Base-by-base conservation (phyloP, 768 basidiomycete species). In the Mycena amicta region DNA sequence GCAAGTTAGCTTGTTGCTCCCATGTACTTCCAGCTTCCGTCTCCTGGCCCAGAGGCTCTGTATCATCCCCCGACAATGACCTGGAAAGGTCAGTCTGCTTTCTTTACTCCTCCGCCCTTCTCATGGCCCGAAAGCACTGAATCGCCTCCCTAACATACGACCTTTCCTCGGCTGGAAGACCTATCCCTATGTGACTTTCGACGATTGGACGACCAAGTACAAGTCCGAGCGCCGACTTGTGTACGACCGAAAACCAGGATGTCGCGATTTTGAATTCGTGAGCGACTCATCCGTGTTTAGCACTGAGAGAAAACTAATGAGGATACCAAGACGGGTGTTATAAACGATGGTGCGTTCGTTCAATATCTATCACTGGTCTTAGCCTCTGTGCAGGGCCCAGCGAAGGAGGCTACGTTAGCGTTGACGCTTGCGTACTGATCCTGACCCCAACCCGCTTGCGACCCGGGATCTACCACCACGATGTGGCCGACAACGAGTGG, bases 271-370 rank as follows among this genome's bases (percentile, higher is more conserved):
- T 30, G 55, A 61, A 41, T 28, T 53, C 26, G 60, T 61, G 39
- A 41, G 60, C 11, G 20, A 6, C 41, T 23, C 8, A 2, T 18
- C 29, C 47, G 2, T 28, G 4, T 25, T 22, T 18, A 2, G 37
- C 4, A 28, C 4, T 25, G 4, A 20, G 28, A 33, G 4, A 41
- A 37, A 47, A 18, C 3, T 25, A n/a, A n/a, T n/a, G n/a, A n/a
- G n/a, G n/a, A n/a, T n/a, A n/a, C 53, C 33, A 54, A 61, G 60
- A 55, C 56, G 55, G 60, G 60, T 3, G 60, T 61, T 22, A 61
- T 61, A n/a, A 61, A 61, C 41, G 60, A 61, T 26, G 60, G 59
- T 60, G 46, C 23, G 16, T 37, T 29, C 40, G 23, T 46, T 46
- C 29, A 16, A 23, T 13, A 1, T 13, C 15, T 15, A 26, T 2